Conservation (phyloP, 1,284 basidiomycete species). For the Afroboletus lepidellus region DNA sequence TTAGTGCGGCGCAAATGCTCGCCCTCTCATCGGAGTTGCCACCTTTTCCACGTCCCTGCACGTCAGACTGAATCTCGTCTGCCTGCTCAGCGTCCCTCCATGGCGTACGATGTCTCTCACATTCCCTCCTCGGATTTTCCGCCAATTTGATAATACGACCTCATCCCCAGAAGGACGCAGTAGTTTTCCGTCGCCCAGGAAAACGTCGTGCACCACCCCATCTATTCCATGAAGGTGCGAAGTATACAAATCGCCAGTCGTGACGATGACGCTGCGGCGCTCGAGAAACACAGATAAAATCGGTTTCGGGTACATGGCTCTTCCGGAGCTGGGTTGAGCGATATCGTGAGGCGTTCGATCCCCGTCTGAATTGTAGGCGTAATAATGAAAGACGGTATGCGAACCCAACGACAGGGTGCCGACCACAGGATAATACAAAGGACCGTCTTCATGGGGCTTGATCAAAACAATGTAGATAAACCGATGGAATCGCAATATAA, state of each 20-base stretch:
- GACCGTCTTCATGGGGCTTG: conserved; percentile 92
- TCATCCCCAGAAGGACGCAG: conserved; percentile 23
- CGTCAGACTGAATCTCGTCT: conserved; percentile 77
- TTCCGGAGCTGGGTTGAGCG: conserved; percentile 39
- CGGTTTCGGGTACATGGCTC: conserved; percentile 61
- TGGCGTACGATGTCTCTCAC: conserved; percentile 40
- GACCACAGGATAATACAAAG: conserved; percentile 84
- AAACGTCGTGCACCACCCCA: conserved; percentile 47
- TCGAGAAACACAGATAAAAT: conserved; percentile 76
- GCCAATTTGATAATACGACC: conserved; percentile 56
- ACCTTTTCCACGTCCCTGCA: conserved; percentile 81
- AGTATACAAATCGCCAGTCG: conserved; percentile 66
- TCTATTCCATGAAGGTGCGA: conserved; percentile 77
- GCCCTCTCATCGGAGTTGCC: conserved; percentile 10
- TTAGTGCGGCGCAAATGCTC: background rate
- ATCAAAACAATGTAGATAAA: conserved; percentile 5
- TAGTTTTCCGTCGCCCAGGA: conserved; percentile 29
- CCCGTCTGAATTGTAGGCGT: conserved; percentile 49
- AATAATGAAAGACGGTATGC: conserved; percentile 84
- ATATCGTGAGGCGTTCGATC: background rate
- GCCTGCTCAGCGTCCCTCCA: conserved; percentile 55
- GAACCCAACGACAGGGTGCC: conserved; percentile 87
- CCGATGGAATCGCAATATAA: conserved; percentile 1
- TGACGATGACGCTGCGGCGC: conserved; percentile 78
- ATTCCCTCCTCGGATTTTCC: conserved; percentile 42